Conservation (phyloP, 1,139 yeast species). For the Yamadazyma epiphylla region DNA sequence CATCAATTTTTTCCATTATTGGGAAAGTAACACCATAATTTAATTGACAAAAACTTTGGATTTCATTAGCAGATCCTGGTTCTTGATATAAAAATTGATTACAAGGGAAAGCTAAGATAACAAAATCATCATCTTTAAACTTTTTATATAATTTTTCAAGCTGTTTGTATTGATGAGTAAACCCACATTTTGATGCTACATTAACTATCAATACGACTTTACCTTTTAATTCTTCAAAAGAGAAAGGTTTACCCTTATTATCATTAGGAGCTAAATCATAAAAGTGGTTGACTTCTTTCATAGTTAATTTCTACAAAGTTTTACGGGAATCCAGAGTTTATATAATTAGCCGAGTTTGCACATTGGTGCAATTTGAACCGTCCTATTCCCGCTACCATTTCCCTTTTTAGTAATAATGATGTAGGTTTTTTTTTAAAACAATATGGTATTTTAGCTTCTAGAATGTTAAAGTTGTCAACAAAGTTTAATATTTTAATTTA, state of each 20-base stretch:
- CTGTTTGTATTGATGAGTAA: constrained; percentile 77
- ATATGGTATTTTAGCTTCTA: too few species aligned
- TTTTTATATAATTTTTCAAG: constrained; percentile 79
- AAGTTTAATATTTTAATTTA: too few species aligned
- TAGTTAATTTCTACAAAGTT: too few species aligned
- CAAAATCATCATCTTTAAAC: constrained; percentile 72
- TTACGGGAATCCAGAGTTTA: too few species aligned
- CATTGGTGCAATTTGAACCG: too few species aligned
- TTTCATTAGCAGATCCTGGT: constrained; percentile 41
- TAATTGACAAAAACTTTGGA: constrained; percentile 35
- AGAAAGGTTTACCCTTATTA: constrained; percentile 54
- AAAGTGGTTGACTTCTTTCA: too few species aligned
- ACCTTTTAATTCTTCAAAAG: constrained; percentile 71
- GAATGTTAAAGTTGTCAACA: too few species aligned
- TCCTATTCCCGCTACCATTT: too few species aligned
- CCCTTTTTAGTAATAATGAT: too few species aligned
- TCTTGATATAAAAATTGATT: constrained; percentile 63
- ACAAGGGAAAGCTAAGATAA: constrained; percentile 84
- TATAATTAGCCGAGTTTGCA: too few species aligned
- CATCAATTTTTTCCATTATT: constrained; percentile 79
- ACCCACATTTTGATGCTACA: constrained; percentile 90
- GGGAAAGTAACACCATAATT: constrained; percentile 75
- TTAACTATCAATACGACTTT: constrained; percentile 90
- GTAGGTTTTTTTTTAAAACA: too few species aligned
- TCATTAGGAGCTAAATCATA: constrained; percentile 41